Evolutionary conservation across 1,139 yeast species (phyloP).

Genomic region (Candida smagusa): DNA sequence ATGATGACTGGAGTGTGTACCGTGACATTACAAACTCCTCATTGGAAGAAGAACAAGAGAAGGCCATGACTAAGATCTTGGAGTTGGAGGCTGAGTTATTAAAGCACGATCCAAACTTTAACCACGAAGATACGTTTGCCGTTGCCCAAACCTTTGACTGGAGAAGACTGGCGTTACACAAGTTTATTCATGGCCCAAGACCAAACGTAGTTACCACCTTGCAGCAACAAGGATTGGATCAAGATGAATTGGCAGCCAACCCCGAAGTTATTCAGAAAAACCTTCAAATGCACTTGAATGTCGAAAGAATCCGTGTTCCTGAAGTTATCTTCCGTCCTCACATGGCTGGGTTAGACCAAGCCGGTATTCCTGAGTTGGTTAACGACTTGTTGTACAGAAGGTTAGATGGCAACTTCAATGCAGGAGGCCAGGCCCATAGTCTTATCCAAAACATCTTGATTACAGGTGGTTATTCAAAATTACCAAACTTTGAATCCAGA

Average conservation of each 20-base stretch:
- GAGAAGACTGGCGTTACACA: slow-evolving; percentile 75
- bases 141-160: slow-evolving; percentile 80
- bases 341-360: slow-evolving; percentile 94
- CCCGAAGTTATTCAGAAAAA: slow-evolving; percentile 45
- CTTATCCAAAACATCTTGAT: slow-evolving; percentile 65
- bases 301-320: slow-evolving; percentile 89
- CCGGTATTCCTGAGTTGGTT: slow-evolving; percentile 78
- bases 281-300: slow-evolving; percentile 85
- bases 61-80: slow-evolving; percentile 57
- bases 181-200: slow-evolving; percentile 86
- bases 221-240: slow-evolving; percentile 42
- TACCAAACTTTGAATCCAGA: slow-evolving; percentile 67
- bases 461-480: slow-evolving; percentile 79
- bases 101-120: slow-evolving; percentile 79
- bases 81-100: slow-evolving; percentile 72
- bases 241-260: slow-evolving; percentile 42
- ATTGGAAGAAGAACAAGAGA: slow-evolving; percentile 71
- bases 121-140: slow-evolving; percentile 74
- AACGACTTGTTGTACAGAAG: slow-evolving; percentile 65
- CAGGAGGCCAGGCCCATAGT: slow-evolving; percentile 52
- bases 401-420: slow-evolving; percentile 48
- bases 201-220: slow-evolving; percentile 46
- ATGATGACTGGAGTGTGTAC: slow-evolving; percentile 93
- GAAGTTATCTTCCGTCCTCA: slow-evolving; percentile 93
- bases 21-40: slow-evolving; percentile 75